A percentile compares a stretch with the other conserved stretches of the same genome.
Conservation (phyloP, 257 asterid genomes). For the Penstemon barbatus region DNA sequence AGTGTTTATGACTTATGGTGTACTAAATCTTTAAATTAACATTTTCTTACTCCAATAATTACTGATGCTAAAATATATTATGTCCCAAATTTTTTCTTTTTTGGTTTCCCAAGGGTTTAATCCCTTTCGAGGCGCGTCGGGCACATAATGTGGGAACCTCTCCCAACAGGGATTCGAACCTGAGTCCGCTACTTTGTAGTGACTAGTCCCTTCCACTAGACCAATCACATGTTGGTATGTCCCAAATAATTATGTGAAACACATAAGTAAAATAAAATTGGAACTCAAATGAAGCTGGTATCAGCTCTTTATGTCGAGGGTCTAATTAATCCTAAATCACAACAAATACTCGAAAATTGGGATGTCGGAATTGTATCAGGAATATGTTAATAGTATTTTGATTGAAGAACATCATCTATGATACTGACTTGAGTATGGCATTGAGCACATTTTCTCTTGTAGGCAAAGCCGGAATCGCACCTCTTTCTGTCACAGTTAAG, state of each 20-base stretch:
- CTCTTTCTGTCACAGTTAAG: conserved; percentile 87
- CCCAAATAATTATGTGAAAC: conserved; percentile 3
- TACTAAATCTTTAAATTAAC: too few relatives aligned
- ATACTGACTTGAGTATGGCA: conserved; percentile 57
- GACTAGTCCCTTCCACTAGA: too few relatives aligned
- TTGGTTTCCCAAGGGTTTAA: too few relatives aligned
- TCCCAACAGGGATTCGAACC: too few relatives aligned
- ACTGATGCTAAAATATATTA: too few relatives aligned
- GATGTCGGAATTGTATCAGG: conserved; percentile 13
- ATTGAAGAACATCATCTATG: conserved; percentile 28
- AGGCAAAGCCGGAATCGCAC: conserved; percentile 98
- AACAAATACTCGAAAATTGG: conserved; percentile 1
- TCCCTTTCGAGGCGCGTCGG: too few relatives aligned
- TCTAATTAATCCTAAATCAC: conserved; percentile 8
- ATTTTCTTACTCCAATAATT: too few relatives aligned
- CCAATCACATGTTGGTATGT: too few relatives aligned
- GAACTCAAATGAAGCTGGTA: conserved; percentile 7
- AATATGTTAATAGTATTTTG: neutral
- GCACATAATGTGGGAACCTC: too few relatives aligned
- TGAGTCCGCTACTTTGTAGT: too few relatives aligned
- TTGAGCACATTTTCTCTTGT: conserved; percentile 59
- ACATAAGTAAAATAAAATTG: neutral
- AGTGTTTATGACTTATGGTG: too few relatives aligned
- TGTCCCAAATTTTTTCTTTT: too few relatives aligned
- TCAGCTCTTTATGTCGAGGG: conserved; percentile 7